Evolutionary conservation across 768 basidiomycete genomes (phyloP).

Genomic region (Suillus subalutaceus): DNA sequence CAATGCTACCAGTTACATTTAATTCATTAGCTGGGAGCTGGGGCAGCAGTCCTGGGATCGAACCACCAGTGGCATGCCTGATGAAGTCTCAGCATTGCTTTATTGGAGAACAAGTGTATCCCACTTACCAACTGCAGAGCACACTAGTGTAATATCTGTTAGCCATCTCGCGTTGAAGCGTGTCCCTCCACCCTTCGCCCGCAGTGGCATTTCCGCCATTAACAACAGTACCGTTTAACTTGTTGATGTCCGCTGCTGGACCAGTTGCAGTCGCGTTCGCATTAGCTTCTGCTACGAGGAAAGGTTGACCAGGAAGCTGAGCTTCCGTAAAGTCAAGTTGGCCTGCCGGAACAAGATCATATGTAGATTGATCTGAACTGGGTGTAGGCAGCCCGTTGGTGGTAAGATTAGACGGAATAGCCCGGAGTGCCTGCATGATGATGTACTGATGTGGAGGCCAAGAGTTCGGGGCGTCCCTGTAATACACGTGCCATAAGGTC

Average conservation of each 20-base stretch:
- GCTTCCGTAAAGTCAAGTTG: constrained; percentile 80
- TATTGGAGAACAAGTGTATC: constrained; percentile 1
- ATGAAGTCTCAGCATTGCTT: constrained; percentile 3
- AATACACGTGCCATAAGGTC: neutral
- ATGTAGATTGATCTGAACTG: constrained; percentile 55
- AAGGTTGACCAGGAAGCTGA: constrained; percentile 69
- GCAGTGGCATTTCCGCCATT: constrained; percentile 67
- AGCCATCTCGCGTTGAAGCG: constrained; percentile 71
- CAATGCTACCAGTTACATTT: constrained; percentile 65
- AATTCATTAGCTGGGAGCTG: constrained; percentile 71
- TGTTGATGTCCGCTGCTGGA: constrained; percentile 63
- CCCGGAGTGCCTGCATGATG: constrained; percentile 71
- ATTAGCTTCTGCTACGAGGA: constrained; percentile 36
- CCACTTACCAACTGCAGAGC: constrained; percentile 83
- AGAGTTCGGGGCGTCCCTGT: constrained; percentile 82
- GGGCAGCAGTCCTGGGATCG: constrained; percentile 69
- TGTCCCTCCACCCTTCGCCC: constrained; percentile 67
- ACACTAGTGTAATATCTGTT: constrained; percentile 85
- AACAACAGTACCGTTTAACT: constrained; percentile 52
- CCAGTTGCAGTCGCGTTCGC: constrained; percentile 56
- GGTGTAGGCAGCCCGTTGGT: constrained; percentile 56
- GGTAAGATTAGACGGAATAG: constrained; percentile 75
- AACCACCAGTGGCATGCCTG: constrained; percentile 89
- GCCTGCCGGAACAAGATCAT: constrained; percentile 70
- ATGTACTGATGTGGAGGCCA: constrained; percentile 92